phyloP scores from a whole-genome alignment of 495 filamentous ascomycete species.

The Penicillium subrubescens region DNA sequence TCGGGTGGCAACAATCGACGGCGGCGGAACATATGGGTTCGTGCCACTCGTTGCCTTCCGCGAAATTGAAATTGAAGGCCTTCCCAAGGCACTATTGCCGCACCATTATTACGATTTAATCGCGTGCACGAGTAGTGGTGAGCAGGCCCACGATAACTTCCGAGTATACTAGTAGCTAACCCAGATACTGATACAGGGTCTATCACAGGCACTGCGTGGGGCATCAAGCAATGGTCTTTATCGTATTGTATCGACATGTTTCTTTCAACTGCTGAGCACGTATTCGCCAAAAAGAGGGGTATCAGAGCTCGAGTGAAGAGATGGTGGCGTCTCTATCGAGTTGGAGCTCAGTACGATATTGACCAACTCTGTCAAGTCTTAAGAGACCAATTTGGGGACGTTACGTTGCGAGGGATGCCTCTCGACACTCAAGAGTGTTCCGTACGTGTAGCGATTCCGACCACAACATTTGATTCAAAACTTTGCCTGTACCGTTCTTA shows the following conservation, averaged over 20 bases:
- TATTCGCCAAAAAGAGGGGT: not conserved
- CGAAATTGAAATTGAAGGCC: not conserved
- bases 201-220: not conserved
- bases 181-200: not conserved
- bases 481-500: conserved; percentile 7
- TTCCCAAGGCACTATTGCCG: not conserved
- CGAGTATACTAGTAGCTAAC: not conserved
- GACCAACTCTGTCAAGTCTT: not conserved
- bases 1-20: conserved; percentile 7
- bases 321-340: not conserved
- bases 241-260: conserved; percentile 1
- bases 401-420: not conserved
- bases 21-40: conserved; percentile 1
- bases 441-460: not conserved
- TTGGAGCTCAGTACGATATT: not conserved
- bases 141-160: not conserved
- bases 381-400: not conserved
- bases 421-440: not conserved
- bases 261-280: not conserved
- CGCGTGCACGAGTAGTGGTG: conserved; percentile 3
- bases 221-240: conserved; percentile 2
- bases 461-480: not conserved
- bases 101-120: conserved; percentile 5
- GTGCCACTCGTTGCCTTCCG: not conserved
- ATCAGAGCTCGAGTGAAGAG: not conserved